Conservation (phyloP, 169 alveolate genomes). For the Cryptosporidium viatorum region DNA sequence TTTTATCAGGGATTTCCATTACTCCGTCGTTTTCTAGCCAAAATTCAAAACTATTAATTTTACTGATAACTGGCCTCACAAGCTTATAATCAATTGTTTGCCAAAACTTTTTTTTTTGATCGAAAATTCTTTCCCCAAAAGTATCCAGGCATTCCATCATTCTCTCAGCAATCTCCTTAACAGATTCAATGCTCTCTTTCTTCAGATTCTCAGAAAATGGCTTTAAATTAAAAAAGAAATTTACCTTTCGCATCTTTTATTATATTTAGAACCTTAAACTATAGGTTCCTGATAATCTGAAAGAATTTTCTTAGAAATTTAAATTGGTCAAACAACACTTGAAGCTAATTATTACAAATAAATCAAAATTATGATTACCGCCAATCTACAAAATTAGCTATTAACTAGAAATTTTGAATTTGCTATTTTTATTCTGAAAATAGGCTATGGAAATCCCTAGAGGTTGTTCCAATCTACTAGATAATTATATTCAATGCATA, state of each 20-base stretch:
- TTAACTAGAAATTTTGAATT: not conserved
- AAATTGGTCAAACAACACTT: slow-evolving; percentile 1
- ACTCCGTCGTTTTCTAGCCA: slow-evolving; percentile 53
- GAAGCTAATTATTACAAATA: not conserved
- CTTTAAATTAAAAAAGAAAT: slow-evolving; percentile 26
- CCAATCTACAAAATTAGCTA: slow-evolving; percentile 2
- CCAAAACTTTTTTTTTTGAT: slow-evolving; percentile 12
- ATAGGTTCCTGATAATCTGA: not conserved
- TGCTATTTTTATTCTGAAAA: not conserved
- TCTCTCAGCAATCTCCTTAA: slow-evolving; percentile 30
- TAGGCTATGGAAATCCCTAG: no score
- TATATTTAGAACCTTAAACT: not conserved
- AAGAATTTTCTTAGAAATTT: not conserved
- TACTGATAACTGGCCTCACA: slow-evolving; percentile 6
- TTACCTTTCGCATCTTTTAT: slow-evolving; percentile 33
- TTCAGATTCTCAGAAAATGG: slow-evolving; percentile 11
- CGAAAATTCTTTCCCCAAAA: not conserved
- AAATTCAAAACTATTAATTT: slow-evolving; percentile 13
- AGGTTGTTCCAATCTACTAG: no score
- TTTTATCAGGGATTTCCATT: slow-evolving; percentile 40
- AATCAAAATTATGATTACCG: not conserved
- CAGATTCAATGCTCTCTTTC: slow-evolving; percentile 22
- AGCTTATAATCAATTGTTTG: slow-evolving; percentile 44
- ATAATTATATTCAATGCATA: not conserved
- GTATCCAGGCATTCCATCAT: slow-evolving; percentile 16